Conservation (phyloP, 331 rosid genomes). For the Stylosanthes scabra region DNA sequence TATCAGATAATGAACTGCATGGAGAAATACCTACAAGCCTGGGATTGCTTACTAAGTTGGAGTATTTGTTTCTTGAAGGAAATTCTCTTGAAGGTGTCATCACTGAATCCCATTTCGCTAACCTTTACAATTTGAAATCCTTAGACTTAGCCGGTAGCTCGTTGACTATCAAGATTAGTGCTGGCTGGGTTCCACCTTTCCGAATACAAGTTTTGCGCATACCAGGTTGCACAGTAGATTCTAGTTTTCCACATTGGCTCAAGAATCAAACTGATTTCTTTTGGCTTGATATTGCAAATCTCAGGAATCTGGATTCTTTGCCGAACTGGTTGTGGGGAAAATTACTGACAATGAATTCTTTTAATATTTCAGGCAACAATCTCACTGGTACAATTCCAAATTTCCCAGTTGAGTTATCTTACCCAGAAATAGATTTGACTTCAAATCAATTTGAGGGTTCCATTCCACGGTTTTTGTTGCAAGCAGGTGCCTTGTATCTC, state of each 20-base stretch:
- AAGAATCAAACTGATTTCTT: not conserved
- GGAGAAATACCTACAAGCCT: slow-evolving; percentile 16
- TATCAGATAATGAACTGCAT: not conserved
- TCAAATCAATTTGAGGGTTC: not conserved
- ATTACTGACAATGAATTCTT: too few species aligned
- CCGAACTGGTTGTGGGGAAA: not conserved
- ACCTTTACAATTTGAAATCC: not conserved
- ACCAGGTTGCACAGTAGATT: not conserved
- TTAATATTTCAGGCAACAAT: not conserved
- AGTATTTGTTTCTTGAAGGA: accelerated
- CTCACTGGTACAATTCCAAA: slow-evolving; percentile 13
- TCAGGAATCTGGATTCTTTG: not conserved
- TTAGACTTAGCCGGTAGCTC: not conserved
- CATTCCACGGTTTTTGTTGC: slow-evolving; percentile 7
- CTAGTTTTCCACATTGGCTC: not conserved
- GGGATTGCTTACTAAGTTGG: not conserved
- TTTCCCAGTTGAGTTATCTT: slow-evolving; percentile 34
- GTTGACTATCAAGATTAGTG: not conserved
- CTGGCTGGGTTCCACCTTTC: not conserved
- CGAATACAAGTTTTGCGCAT: not conserved
- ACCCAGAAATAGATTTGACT: slow-evolving; percentile 28
- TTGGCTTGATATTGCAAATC: not conserved
- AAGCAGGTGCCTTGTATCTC: not conserved
- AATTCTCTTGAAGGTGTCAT: not conserved
- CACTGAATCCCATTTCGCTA: not conserved